These are phyloP conservation scores for Calonectria hongkongensis DNA, from an alignment of 2,329 filamentous ascomycete genomes.

Conservation along the genomic window DNA sequence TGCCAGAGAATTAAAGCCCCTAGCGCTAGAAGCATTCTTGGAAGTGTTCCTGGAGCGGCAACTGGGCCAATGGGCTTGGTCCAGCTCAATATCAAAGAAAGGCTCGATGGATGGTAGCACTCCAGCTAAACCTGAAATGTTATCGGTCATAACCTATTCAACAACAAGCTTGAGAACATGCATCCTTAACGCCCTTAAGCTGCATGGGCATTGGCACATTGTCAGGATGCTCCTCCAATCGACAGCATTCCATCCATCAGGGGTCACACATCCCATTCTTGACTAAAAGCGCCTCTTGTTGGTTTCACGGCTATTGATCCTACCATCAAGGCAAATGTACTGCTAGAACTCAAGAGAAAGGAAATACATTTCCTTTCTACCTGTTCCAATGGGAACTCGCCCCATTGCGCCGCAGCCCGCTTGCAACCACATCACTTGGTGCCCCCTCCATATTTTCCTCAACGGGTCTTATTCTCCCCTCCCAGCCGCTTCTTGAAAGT, in stretches of 20 bases:
- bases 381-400: background rate
- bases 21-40: slow-evolving; percentile 37
- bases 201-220: slow-evolving; percentile 29
- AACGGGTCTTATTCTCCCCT: background rate
- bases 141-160: slow-evolving; percentile 23
- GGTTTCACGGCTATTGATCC: background rate
- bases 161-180: slow-evolving; percentile 40
- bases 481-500: background rate
- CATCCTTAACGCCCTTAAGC: slow-evolving; percentile 40
- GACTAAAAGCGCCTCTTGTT: background rate
- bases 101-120: slow-evolving; percentile 26
- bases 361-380: slow-evolving; percentile 1
- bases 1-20: slow-evolving; percentile 27
- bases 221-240: slow-evolving; percentile 38
- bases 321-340: background rate
- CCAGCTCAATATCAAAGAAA: slow-evolving; percentile 24
- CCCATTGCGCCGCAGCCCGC: slow-evolving; percentile 6
- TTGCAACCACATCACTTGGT: background rate
- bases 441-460: background rate
- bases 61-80: slow-evolving; percentile 26
- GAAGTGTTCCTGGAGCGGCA: background rate
- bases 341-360: background rate
- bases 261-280: background rate
- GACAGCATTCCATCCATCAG: slow-evolving; percentile 25
- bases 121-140: slow-evolving; percentile 32